Evolutionary conservation across 352 stramenopile species (phyloP), one percentile per base, ranked within the genome.

Genomic region (Plasmopara muralis): DNA sequence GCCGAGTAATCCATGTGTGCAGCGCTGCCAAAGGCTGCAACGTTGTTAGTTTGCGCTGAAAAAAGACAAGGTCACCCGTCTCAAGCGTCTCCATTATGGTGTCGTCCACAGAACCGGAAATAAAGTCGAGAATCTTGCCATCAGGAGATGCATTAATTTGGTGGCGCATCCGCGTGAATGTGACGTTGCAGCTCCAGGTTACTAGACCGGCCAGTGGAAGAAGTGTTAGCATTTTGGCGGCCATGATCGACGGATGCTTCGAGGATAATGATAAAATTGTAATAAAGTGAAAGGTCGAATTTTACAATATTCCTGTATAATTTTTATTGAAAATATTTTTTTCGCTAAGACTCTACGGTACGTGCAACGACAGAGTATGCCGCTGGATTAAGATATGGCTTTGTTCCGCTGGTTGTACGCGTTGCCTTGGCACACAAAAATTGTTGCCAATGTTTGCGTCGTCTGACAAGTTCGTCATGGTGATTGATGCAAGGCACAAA

Each of bases 71-170:
- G 47, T 93, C 83, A 39, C 83, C 83, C 28, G 83, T 93, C 55
- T 92, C 75, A 39, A 93, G 75, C 47, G 81, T 87, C 61, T 93
- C 83, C 74, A 85, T 84, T 47, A 93, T 86, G 47, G 70, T 83
- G 66, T 93, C 83, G 60, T 93, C 79, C 75, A 93, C 89, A 29
- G 81, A 91, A 29, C 83, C 83, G 6, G 79, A 55, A 15, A 83
- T 53, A 55, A 93, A 93, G 43, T 87, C 72, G 20, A 84, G 56
- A 44, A 62, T 45, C 42, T 73, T 62, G 2, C 63, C 58, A 1
- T 61, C 62, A 2, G 68, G 57, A 57, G 55, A 50, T 29, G 58
- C 64, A 12, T 62, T 51, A 34, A 64, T 47, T 20, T 81, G 57
- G 47, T 76, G 74, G 5, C 59, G 60, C 62, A 81, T 70, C 43